Evolutionary conservation across 495 filamentous ascomycete species (phyloP), one percentile per base, ranked within the genome.

Genomic region (Staphylotrichum tortipilum): DNA sequence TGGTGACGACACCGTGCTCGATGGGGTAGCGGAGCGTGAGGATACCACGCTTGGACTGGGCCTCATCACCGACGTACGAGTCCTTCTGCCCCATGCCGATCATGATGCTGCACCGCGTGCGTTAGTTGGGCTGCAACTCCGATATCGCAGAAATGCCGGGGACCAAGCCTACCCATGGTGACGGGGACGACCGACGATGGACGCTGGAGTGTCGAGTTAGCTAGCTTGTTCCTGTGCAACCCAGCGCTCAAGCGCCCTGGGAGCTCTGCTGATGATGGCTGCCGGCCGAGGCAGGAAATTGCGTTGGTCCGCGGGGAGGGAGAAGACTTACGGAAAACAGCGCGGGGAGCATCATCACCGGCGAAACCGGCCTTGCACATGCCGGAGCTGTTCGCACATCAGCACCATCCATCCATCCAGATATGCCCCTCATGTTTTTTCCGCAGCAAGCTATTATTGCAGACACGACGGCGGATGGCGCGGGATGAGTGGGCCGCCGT

Each of bases 281-380:
- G 40, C 17, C 22, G n/a, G n/a, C n/a, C n/a, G n/a, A n/a, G n/a
- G n/a, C n/a, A n/a, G n/a, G n/a, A n/a, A n/a, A n/a, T n/a, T 15
- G 47, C 54, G 68, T n/a, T n/a, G n/a, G n/a, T n/a, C n/a, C n/a
- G n/a, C n/a, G n/a, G n/a, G n/a, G n/a, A n/a, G n/a, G n/a, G n/a
- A n/a, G n/a, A n/a, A 59, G 54, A 96, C 92, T 95, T 87, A 98
- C 92, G 92, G 84, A 98, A 98, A 68, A 98, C 92, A 75, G 92
- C 92, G 78, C 92, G 82, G 63, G 92, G 92, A 76, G 92, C 92
- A 89, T 98, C 92, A 70, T 98, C 92, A 90, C 92, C 92, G 78
- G 92, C 92, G 78, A 98, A 98, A 88, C 92, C 92, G 86, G 92
- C 92, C 81, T 98, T 98, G 78, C 92, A 98, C 92, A 98, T 98